phyloP scores from a whole-genome alignment of 352 stramenopile species.

The Pythium utonaiense region DNA sequence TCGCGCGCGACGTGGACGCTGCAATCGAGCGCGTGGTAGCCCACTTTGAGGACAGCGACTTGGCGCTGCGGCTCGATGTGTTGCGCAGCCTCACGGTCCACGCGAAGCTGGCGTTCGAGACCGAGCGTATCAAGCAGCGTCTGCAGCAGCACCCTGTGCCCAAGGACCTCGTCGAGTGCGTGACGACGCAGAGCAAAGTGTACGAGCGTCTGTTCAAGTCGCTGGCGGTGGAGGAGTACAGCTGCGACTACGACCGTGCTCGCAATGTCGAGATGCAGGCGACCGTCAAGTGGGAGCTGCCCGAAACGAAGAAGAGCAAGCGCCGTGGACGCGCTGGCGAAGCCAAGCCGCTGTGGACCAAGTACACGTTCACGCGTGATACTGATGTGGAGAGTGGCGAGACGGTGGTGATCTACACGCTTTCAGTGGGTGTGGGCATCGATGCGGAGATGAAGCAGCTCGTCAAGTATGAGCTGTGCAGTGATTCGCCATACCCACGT shows the following conservation, averaged over 20 bases:
- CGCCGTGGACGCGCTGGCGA: conserved; percentile 24
- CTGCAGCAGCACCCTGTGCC: conserved; percentile 55
- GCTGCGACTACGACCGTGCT: conserved; percentile 58
- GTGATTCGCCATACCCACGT: conserved; percentile 51
- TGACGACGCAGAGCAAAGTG: conserved; percentile 40
- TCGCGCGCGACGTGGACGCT: conserved; percentile 51
- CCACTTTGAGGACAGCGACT: conserved; percentile 67
- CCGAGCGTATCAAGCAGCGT: conserved; percentile 54
- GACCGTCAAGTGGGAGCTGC: conserved; percentile 53
- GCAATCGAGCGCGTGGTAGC: conserved; percentile 69
- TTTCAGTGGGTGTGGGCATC: conserved; percentile 39
- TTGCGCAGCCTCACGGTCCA: conserved; percentile 55
- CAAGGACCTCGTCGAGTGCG: conserved; percentile 52
- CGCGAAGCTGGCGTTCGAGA: conserved; percentile 65
- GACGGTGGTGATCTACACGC: conserved; percentile 45
- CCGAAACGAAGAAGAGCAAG: conserved; percentile 30
- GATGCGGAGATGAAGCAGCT: conserved; percentile 39
- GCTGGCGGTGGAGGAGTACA: conserved; percentile 50
- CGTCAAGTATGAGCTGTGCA: conserved; percentile 57
- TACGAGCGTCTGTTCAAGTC: conserved; percentile 42
- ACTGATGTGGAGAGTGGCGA: conserved; percentile 23
- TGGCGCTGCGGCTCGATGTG: conserved; percentile 65
- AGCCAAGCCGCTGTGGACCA: conserved; percentile 32
- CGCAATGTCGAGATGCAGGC: conserved; percentile 60
- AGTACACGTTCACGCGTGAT: conserved; percentile 50